A percentile compares a stretch with the other conserved stretches of the same genome.
phyloP scores from a whole-genome alignment of 2,329 filamentous ascomycete species.

The Ambrosiella xylebori region DNA sequence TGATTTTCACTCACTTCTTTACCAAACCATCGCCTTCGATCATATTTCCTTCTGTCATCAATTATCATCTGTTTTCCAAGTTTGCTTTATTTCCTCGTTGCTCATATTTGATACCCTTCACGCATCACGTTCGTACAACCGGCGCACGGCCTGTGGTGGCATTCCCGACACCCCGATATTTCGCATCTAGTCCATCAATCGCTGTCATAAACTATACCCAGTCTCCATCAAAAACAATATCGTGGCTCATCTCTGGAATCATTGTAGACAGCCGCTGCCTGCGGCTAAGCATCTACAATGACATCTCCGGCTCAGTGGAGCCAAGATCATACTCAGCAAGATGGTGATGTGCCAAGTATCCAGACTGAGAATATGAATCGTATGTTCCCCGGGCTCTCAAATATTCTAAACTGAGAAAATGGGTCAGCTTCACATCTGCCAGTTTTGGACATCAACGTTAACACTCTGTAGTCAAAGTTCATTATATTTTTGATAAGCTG shows the following conservation, averaged over 20 bases:
- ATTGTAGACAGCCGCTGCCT: neutral
- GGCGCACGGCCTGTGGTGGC: too few species aligned
- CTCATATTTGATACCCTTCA: too few species aligned
- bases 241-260: neutral
- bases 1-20: neutral
- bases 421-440: too few species aligned
- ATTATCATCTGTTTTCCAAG: neutral
- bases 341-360: conserved; percentile 30
- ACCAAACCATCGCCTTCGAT: neutral
- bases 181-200: neutral
- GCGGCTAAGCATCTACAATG: conserved; percentile 4
- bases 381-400: conserved; percentile 26
- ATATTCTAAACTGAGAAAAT: too few species aligned
- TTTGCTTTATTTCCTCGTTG: neutral
- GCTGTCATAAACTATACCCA: neutral
- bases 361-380: conserved; percentile 42
- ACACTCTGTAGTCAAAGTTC: conserved; percentile 59
- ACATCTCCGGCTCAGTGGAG: conserved; percentile 11
- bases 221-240: neutral
- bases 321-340: conserved; percentile 18
- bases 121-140: too few species aligned
- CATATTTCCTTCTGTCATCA: neutral
- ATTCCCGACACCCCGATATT: too few species aligned
- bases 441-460: conserved; percentile 13
- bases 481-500: conserved; percentile 88